Base-by-base conservation (phyloP, 257 asterid genomes). In the Nicotiana tomentosiformis region DNA sequence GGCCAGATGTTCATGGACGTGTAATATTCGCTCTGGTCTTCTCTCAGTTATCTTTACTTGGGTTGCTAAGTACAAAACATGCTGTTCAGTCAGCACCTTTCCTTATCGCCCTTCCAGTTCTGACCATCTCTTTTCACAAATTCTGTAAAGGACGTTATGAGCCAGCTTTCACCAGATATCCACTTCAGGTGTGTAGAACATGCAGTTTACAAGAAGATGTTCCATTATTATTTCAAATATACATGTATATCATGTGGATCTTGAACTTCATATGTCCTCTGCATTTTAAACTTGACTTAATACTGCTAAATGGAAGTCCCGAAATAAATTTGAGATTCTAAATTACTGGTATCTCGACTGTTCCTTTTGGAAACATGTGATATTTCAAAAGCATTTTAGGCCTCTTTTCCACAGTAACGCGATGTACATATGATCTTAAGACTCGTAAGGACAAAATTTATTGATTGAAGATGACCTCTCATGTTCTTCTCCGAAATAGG, bases 1-100 rank as follows among this genome's bases (percentile, higher is more conserved):
- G 99, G 99, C 99, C 99, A 2, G 95, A 90, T 81, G 98, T 96
- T 78, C 98, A 96, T 56, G 97, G 92, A 9, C 96, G 99, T 32
- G 85, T 94, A 81, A 87, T 94, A 26, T 82, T 65, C n/a, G 97
- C 98, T 1, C 76, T 92, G 86, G 82, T 92, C 86, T 87, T 96
- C 90, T 93, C 99, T 1, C 99, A 96, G 90, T 61, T 96, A 61
- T 87, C 94, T 70, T 84, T 94, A 51, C 84, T 96, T 90, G 99
- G 99, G 84, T 84, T 96, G 82, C 77, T 96, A 93, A 88, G 95
- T 64, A 94, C 97, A 53, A 96, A 96, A 77, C 83, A 85, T 10
- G 91, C 92, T 64, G 95, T 92, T 61, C 87, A 60, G 65, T 84
- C 96, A 60, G 88, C 97, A 11, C 98, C 99, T 4, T 82, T 93